Percentiles rank a stretch among this genome's conserved stretches.
These are phyloP conservation scores for Claviceps capensis DNA, from an alignment of 2,329 filamentous ascomycete genomes.

Conservation along the genomic window DNA sequence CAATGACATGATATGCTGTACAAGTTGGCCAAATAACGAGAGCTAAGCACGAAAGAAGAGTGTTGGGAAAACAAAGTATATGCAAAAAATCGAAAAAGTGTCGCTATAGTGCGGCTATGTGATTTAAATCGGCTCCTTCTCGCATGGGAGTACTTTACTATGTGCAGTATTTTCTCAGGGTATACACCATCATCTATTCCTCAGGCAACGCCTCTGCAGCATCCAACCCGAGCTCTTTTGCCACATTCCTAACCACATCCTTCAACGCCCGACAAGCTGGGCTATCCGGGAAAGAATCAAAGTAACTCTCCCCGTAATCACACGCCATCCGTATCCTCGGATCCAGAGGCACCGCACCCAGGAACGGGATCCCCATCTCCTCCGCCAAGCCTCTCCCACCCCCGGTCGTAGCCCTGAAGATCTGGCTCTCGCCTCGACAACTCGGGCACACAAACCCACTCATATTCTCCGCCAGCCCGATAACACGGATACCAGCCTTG, in stretches of 20 bases:
- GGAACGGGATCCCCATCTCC: constrained; percentile 77
- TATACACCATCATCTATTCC: constrained; percentile 13
- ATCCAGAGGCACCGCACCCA: constrained; percentile 83
- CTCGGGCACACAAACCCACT: constrained; percentile 91
- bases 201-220: constrained; percentile 37
- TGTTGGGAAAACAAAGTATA: no score
- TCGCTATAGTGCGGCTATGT: background rate
- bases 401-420: constrained; percentile 84
- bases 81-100: no score
- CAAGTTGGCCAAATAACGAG: no score
- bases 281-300: constrained; percentile 86
- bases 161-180: background rate
- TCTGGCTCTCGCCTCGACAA: constrained; percentile 68
- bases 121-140: background rate
- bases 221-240: constrained; percentile 49
- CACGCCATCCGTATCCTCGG: constrained; percentile 92
- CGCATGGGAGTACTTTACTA: background rate
- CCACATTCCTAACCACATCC: constrained; percentile 63
- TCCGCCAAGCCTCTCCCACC: constrained; percentile 68
- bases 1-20: no score
- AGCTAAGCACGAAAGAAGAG: no score
- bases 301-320: constrained; percentile 94
- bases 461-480: constrained; percentile 97
- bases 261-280: constrained; percentile 76
- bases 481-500: constrained; percentile 78